Percentiles rank a stretch among this genome's conserved stretches.
Evolutionary conservation across 202 grass and related monocot species (phyloP).

Genomic region (Musa balbisiana): DNA sequence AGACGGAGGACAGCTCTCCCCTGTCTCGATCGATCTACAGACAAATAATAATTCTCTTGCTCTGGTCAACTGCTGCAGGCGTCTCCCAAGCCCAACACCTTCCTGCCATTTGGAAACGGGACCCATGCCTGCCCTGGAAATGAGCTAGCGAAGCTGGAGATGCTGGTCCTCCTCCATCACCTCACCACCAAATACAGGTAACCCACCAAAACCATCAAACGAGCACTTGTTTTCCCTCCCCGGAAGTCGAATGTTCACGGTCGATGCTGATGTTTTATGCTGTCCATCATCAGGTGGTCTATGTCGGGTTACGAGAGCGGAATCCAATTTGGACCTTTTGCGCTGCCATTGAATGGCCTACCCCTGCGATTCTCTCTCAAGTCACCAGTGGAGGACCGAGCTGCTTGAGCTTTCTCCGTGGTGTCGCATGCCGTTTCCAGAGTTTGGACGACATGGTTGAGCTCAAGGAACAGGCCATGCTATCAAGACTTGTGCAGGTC

Average conservation of each 20-base stretch:
- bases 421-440: too few species aligned
- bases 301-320: constrained; percentile 67
- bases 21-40: neutral
- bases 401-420: too few species aligned
- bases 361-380: constrained; percentile 75
- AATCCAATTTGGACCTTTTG: constrained; percentile 89
- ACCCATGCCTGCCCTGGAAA: constrained; percentile 90
- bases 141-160: constrained; percentile 95
- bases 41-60: constrained; percentile 2
- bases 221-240: neutral
- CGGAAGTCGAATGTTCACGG: neutral
- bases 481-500: too few species aligned
- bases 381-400: neutral
- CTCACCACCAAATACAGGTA: constrained; percentile 70
- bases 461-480: too few species aligned
- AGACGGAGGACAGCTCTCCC: neutral
- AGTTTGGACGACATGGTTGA: too few species aligned
- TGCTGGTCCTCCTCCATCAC: constrained; percentile 84
- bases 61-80: constrained; percentile 27
- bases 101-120: constrained; percentile 96
- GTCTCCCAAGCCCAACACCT: constrained; percentile 82
- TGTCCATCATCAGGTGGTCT: constrained; percentile 42
- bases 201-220: constrained; percentile 1
- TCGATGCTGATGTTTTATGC: neutral
- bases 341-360: constrained; percentile 68